These are phyloP conservation scores for Periconia macrospinosa DNA, from an alignment of 2,329 filamentous ascomycete genomes.

Conservation along the genomic window DNA sequence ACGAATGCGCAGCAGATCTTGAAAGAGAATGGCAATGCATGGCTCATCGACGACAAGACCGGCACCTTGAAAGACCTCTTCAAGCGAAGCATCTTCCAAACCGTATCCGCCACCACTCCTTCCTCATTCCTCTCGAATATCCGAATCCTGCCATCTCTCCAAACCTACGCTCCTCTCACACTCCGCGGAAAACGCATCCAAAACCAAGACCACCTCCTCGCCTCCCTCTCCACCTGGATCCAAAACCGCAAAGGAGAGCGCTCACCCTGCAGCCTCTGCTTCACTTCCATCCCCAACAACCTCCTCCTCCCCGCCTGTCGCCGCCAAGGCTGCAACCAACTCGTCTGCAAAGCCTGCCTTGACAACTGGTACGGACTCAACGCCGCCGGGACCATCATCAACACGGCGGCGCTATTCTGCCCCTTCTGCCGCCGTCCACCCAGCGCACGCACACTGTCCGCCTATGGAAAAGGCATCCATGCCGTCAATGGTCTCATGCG, in stretches of 20 bases:
- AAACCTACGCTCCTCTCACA: constrained; percentile 23
- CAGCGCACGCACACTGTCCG: constrained; percentile 39
- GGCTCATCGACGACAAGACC: constrained; percentile 50
- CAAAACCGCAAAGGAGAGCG: constrained; percentile 41
- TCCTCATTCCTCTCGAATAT: constrained; percentile 43
- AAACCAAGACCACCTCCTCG: constrained; percentile 43
- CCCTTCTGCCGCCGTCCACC: constrained; percentile 55
- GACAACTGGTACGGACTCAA: constrained; percentile 54
- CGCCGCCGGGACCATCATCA: constrained; percentile 47
- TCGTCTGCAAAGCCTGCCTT: constrained; percentile 48
- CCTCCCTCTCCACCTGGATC: constrained; percentile 44
- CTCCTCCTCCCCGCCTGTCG: constrained; percentile 50
- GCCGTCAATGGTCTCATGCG: constrained; percentile 42
- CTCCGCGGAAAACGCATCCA: constrained; percentile 47
- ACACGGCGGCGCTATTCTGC: constrained; percentile 52
- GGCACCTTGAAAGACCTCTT: constrained; percentile 43
- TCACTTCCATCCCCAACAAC: constrained; percentile 41
- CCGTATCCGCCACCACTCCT: constrained; percentile 25
- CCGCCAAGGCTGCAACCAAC: constrained; percentile 49
- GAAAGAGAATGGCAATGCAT: constrained; percentile 47
- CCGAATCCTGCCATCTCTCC: constrained; percentile 36
- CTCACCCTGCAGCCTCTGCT: constrained; percentile 53
- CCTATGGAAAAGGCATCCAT: constrained; percentile 41
- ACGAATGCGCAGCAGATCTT: constrained; percentile 44
- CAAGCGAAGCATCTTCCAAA: constrained; percentile 44